phyloP scores from a whole-genome alignment of 139 green algal species.

The Micractinium sp. region DNA sequence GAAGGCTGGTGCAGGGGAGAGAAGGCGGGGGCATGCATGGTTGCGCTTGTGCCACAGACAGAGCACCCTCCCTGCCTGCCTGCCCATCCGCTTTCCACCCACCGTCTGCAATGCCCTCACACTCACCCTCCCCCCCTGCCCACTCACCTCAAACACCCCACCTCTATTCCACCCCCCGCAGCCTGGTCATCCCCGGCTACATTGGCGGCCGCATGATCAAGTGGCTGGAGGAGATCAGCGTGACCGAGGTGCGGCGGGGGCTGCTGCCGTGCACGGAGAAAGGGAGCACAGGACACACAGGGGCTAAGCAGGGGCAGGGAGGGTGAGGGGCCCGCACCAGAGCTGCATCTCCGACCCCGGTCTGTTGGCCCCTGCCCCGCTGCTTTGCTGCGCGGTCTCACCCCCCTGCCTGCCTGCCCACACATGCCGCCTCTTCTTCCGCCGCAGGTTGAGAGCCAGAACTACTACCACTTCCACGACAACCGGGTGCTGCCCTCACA shows the following conservation, averaged over 20 bases:
- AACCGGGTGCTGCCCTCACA: conserved; percentile 96
- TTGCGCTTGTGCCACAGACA: too few relatives aligned
- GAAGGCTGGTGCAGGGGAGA: background rate
- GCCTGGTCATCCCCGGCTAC: conserved; percentile 81
- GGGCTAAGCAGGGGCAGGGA: background rate
- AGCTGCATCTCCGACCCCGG: background rate
- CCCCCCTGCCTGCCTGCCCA: background rate
- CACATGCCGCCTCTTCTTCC: too few relatives aligned
- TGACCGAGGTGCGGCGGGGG: conserved; percentile 59
- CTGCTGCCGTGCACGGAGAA: background rate
- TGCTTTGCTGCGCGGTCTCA: too few relatives aligned
- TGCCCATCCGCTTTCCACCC: too few relatives aligned
- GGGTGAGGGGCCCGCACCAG: background rate
- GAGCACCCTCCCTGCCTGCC: too few relatives aligned
- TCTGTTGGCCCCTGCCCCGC: too few relatives aligned
- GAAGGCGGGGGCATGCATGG: background rate
- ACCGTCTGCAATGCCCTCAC: too few relatives aligned
- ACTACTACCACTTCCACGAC: conserved; percentile 98
- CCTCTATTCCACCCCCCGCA: background rate
- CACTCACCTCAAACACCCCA: background rate
- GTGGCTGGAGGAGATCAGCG: conserved; percentile 82
- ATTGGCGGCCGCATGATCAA: conserved; percentile 77
- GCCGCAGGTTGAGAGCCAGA: conserved; percentile 58
- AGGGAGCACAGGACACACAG: too few relatives aligned
- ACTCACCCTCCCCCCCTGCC: background rate